Conservation (phyloP, 768 basidiomycete genomes). For the Termitomyces sp. region DNA sequence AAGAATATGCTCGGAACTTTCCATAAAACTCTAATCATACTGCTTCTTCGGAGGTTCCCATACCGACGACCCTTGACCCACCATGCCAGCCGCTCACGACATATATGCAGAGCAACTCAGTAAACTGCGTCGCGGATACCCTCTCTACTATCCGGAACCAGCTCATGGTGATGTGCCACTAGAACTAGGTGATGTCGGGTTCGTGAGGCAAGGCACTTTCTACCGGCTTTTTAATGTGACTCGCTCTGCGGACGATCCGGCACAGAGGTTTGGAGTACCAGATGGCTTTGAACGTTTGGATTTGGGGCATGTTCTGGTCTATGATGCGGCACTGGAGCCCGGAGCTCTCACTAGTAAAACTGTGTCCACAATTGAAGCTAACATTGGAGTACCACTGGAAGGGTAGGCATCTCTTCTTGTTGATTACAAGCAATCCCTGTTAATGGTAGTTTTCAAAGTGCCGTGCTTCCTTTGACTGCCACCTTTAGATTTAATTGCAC, state of each 20-base stretch:
- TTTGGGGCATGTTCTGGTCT: conserved; percentile 1
- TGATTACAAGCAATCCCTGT: background rate
- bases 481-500: conserved; percentile 12
- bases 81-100: background rate
- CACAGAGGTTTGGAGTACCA: conserved; percentile 10
- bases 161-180: conserved; percentile 1
- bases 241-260: conserved; percentile 1
- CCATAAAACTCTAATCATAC: no score
- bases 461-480: conserved; percentile 6
- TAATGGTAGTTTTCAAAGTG: background rate
- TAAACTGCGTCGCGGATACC: background rate
- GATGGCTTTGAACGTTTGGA: conserved; percentile 4
- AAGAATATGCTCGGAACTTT: no score
- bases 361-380: conserved; percentile 1
- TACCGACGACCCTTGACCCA: background rate
- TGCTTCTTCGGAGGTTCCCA: no score
- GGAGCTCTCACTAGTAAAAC: conserved; percentile 12
- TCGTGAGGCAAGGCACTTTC: conserved; percentile 9
- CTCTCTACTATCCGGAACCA: background rate
- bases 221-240: conserved; percentile 12
- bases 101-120: background rate
- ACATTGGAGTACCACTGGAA: conserved; percentile 3
- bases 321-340: conserved; percentile 6
- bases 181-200: conserved; percentile 8
- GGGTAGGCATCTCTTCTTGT: background rate